A percentile compares a stretch with the other conserved stretches of the same genome.
phyloP scores from a whole-genome alignment of 352 stramenopile genomes.

The Globisporangium apiculatum region DNA sequence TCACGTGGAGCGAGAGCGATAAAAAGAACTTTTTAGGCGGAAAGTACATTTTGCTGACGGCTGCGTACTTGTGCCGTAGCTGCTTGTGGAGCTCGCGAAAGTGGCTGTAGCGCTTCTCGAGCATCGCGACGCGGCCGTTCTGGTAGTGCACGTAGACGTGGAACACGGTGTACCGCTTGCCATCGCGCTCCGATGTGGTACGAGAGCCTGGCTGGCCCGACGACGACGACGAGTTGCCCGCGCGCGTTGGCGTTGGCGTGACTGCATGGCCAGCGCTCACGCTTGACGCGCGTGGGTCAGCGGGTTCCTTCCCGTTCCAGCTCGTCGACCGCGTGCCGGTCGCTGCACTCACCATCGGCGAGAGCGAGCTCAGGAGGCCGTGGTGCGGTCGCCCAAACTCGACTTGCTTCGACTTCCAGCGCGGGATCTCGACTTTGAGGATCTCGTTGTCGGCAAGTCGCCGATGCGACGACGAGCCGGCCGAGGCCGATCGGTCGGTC shows the following conservation, averaged over 20 bases:
- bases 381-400: conserved; percentile 20
- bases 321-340: conserved; percentile 26
- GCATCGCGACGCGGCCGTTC: conserved; percentile 45
- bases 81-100: conserved; percentile 82
- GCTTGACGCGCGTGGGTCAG: conserved; percentile 11
- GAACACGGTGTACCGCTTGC: conserved; percentile 76
- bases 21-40: conserved; percentile 85
- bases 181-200: conserved; percentile 6
- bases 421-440: conserved; percentile 64
- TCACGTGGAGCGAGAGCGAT: conserved; percentile 81
- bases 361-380: conserved; percentile 25
- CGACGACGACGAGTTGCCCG: conserved; percentile 8
- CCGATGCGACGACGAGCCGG: conserved; percentile 7
- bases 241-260: background rate
- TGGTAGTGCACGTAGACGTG: conserved; percentile 73
- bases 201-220: background rate
- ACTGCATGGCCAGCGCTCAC: conserved; percentile 5
- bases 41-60: conserved; percentile 78
- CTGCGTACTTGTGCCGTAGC: conserved; percentile 70
- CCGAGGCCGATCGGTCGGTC: conserved; percentile 8
- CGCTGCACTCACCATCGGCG: conserved; percentile 15
- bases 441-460: conserved; percentile 37
- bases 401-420: conserved; percentile 55
- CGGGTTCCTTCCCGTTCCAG: conserved; percentile 44
- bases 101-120: conserved; percentile 78